A percentile compares a stretch with the other conserved stretches of the same genome.
Conservation (phyloP, 208 protist genomes). For the Trypanosoma scelopori region DNA sequence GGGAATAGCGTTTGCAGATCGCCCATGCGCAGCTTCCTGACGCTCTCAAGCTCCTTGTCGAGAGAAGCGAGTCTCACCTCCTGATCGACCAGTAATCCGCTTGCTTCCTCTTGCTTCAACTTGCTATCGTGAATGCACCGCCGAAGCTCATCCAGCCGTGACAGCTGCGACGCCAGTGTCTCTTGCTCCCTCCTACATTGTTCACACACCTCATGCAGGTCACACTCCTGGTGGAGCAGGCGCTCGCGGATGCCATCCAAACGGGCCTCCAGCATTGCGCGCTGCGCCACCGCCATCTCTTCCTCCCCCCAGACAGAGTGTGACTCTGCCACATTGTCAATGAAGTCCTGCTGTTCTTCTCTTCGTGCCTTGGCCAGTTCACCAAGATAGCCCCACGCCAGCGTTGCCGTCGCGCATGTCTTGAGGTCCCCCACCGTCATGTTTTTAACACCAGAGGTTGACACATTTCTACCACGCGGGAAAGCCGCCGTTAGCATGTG, state of each 20-base stretch:
- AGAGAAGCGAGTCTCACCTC: conserved; percentile 38
- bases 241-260: conserved; percentile 34
- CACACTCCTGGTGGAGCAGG: conserved; percentile 30
- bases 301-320: conserved; percentile 7
- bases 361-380: conserved; percentile 27
- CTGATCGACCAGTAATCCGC: conserved; percentile 1
- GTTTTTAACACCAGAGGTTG: conserved; percentile 1
- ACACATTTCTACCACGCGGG: background rate
- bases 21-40: conserved; percentile 19
- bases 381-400: conserved; percentile 42
- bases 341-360: conserved; percentile 15
- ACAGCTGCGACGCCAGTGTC: conserved; percentile 27
- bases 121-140: background rate
- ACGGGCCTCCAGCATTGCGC: conserved; percentile 37
- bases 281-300: conserved; percentile 19
- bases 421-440: conserved; percentile 52
- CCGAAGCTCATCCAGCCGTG: conserved; percentile 19
- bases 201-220: conserved; percentile 36
- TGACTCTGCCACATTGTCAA: conserved; percentile 27
- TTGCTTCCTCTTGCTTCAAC: background rate
- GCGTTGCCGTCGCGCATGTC: conserved; percentile 32
- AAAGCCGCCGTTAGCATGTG: too few species aligned
- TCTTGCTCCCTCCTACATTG: conserved; percentile 32
- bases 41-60: conserved; percentile 33
- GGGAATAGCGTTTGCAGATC: conserved; percentile 33